Base-by-base conservation (phyloP, 2,329 filamentous ascomycete genomes). In the Colletotrichum sansevieriae region DNA sequence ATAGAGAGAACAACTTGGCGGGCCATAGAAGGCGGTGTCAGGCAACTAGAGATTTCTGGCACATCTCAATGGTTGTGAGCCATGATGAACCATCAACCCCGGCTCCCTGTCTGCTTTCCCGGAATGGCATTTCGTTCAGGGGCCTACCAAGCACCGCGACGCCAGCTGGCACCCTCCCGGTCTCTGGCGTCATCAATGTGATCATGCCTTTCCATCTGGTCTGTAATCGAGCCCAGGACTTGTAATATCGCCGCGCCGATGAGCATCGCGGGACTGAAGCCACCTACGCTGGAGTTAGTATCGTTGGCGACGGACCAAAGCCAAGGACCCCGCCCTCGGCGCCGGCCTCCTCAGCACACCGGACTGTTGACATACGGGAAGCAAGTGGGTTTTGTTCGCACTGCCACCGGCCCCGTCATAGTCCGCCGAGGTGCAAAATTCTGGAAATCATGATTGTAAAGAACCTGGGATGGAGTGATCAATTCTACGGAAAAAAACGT, bases 1-100 rank as follows among this genome's bases (percentile, higher is more conserved):
- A 37, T 39, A 51, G 20, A 25, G 13, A 29, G 8, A 33, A 12
- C 15, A 9, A 43, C 22, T 39, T 44, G 43, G 22, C 29, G 11
- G 11, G 25, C 41, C 43, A 10, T 58, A 33, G 47, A 35, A 25
- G 29, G 43, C 43, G 43, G 20, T 22, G 13, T 39, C 20, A 41
- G 35, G 22, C 33, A 10, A 55, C 22, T 55, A n/a, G 35, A 51
- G 20, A 37, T 13, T 65, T 59, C 39, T 55, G 35, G 49, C 41
- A 35, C 62, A 55, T 11, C 41, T 33, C 49, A 37, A 8, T 43
- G 33, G 55, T 52, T 29, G 9, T 51, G 62, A 55, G 29, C 62
- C 18, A 39, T 56, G n/a, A 61, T 68, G 66, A 68, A 65, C 65
- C 66, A 66, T 65, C 62, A 43, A 68, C 41, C 66, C 66, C 44